Evolutionary conservation across 1,139 yeast species (phyloP), one percentile per base, ranked within the genome.

Genomic region (Arxiozyma bovina): DNA sequence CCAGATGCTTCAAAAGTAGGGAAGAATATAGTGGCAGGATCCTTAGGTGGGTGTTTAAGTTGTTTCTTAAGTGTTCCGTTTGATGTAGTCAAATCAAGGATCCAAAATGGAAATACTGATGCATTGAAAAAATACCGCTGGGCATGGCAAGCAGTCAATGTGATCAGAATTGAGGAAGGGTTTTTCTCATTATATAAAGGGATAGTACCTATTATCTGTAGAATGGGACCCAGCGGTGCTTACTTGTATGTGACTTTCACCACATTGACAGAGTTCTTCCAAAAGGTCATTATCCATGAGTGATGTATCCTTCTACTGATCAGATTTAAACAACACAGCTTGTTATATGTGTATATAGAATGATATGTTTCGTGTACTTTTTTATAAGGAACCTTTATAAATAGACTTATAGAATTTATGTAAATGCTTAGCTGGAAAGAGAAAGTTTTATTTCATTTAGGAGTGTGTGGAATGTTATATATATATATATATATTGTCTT

Each of bases 201-300:
- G 49, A 93, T 93, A 81, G 72, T 93, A 64, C 99, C 99, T 63
- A 94, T 94, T 78, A 98, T 94, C 21, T 79, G 93, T 70, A 85
- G 99, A 79, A 79, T 93, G 64, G 99, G 99, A 54, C 99, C 99
- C 58, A 99, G 99, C 68, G 99, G 99, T 70, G 99, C 99, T 76
- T 90, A 93, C 63, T 77, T 94, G 68, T 79, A 94, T 70, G 98
- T 94, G 53, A 98, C 93, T 21, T 93, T 90, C 77, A 89, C 96
- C 52, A 79, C 91, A 42, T 83, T 93, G 64, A 90, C 91, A 96
- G 96, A 90, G 70, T 88, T 90, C 77, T 93, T 93, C n/a, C 40
- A 34, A 34, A 34, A 12, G 5, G 8, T 7, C 11, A 27, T 27
- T 27, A 27, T 27, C 30, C 30, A 7, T 27, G 11, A 11, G 6